Evolutionary conservation across 2,329 filamentous ascomycete species (phyloP), one percentile per base, ranked within the genome.

Genomic region (Colletotrichum sp.): DNA sequence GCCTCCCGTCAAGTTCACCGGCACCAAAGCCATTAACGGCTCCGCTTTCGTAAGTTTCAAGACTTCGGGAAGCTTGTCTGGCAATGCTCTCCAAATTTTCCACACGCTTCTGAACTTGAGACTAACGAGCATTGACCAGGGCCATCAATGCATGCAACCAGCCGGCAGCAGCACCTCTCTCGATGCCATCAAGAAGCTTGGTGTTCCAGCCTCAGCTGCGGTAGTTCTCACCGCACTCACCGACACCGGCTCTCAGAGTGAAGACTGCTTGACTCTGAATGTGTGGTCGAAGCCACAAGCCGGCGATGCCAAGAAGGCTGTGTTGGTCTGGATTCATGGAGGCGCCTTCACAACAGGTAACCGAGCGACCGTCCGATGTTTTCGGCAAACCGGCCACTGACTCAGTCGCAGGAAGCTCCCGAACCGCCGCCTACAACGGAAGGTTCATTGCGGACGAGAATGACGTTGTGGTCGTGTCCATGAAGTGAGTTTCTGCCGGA

Each of bases 381-480:
- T 18, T 16, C 4, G 13, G 43, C 61, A 58, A 58, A 28, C 9
- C 21, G 18, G 26, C n/a, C 16, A 58, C 71, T 76, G 74, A 76
- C 66, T 58, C 65, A 30, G 18, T 12, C 7, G 6, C 18, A 76
- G 74, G 74, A 52, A 75, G 74, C 58, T 28, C 66, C 34, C 62
- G 71, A 10, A 59, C 32, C 34, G 62, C 71, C 26, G 74, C 71
- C 21, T 76, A 76, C 67, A 85, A 82, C 34, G 87, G 87, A 55
- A 84, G 84, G 66, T 82, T 84, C 77, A 83, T 89, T 68, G 87
- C 86, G 12, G 82, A 83, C 10, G 79, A 84, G 1, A 80, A 89
- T 71, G 86, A 88, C 64, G 82, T 88, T 2, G 79, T 90, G 12
- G 81, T 89, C 2, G 84, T 90, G 5, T 86, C 86, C 2, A 80